Percentiles rank a stretch among this genome's conserved stretches.
phyloP scores from a whole-genome alignment of 2,329 filamentous ascomycete species.

The Fusarium solani-melongenae region DNA sequence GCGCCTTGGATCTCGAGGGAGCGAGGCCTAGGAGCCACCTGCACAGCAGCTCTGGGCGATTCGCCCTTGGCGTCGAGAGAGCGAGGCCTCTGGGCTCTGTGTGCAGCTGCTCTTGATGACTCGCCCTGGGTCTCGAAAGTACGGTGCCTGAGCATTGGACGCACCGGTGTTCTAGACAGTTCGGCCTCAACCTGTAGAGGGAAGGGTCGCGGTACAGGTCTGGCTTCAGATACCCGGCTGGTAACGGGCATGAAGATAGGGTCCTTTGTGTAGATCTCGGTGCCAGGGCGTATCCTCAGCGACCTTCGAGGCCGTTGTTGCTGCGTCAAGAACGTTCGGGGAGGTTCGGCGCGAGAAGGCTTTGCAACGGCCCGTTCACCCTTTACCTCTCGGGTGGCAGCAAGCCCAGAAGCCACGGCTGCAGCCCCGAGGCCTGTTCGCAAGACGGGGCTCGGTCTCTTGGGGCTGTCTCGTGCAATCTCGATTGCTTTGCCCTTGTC shows the following conservation, averaged over 20 bases:
- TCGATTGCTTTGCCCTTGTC: slow-evolving; percentile 32
- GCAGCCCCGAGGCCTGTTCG: slow-evolving; percentile 5
- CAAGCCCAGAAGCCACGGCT: background rate
- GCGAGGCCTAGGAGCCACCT: slow-evolving; percentile 13
- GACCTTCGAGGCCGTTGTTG: slow-evolving; percentile 34
- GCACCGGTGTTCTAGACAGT: slow-evolving; percentile 14
- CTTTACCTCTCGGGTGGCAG: slow-evolving; percentile 12
- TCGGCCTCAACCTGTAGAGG: slow-evolving; percentile 23
- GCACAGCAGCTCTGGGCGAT: slow-evolving; percentile 17
- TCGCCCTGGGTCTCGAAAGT: slow-evolving; percentile 21
- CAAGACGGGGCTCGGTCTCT: slow-evolving; percentile 13
- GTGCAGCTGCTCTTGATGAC: slow-evolving; percentile 11
- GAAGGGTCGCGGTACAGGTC: slow-evolving; percentile 19
- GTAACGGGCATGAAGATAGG: slow-evolving; percentile 38
- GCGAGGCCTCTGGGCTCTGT: slow-evolving; percentile 11
- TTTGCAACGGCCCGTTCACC: slow-evolving; percentile 11
- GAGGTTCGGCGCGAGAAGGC: slow-evolving; percentile 30
- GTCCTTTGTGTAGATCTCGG: slow-evolving; percentile 42
- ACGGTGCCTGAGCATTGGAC: slow-evolving; percentile 15
- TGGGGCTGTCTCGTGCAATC: slow-evolving; percentile 13
- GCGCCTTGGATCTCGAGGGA: slow-evolving; percentile 18
- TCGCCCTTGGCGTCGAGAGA: slow-evolving; percentile 29
- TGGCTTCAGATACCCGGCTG: slow-evolving; percentile 29
- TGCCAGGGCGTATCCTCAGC: slow-evolving; percentile 34
- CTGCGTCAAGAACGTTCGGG: slow-evolving; percentile 39